Base-by-base conservation (phyloP, 2,329 filamentous ascomycete genomes). In the Verticillium longisporum region DNA sequence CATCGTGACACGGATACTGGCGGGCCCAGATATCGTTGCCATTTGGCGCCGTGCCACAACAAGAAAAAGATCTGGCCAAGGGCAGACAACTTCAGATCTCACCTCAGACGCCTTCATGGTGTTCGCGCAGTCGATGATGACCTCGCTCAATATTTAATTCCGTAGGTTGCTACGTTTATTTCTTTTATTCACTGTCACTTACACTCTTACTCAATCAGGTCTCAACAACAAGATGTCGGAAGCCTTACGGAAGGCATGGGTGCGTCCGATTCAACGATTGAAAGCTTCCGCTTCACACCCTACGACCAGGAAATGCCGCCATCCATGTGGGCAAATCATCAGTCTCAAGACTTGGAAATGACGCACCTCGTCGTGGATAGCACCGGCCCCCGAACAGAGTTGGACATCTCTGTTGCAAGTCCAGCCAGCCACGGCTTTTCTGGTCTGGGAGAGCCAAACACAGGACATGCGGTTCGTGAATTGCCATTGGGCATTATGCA, bases 21-120 rank as follows among this genome's bases (percentile, higher is more conserved):
- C 0, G 78, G 76, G 55, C 81, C 81, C 62, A 78, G 78, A 45
- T 91, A 82, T 65, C 81, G 79, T 61, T 95, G 90, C 70, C 80
- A 79, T 58, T 75, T 83, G 6, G 73, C 74, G 6, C 68, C 75
- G 15, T 92, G 89, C 68, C 78, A 75, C 31, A 82, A 78, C 31
- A 87, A 79, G 63, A 77, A 77, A 1, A 96, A 96, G 71, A 76
- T 81, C 38, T 97, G 91, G 91, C 88, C 89, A 1, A 84, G 93
- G 26, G 79, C 88, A 58, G 93, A 97, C 73, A 97, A 97, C 69
- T 97, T 97, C 72, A 88, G 88, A 63, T 86, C 88, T 38, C 93
- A 97, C 70, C 80, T 96, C 55, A 79, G 77, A 57, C 83, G 88
- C 11, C 85, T 91, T 68, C 92, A 97, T 71, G 63, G 65, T 0